phyloP scores from a whole-genome alignment of 2,329 filamentous ascomycete genomes.

The Proliferodiscus dingleyae region DNA sequence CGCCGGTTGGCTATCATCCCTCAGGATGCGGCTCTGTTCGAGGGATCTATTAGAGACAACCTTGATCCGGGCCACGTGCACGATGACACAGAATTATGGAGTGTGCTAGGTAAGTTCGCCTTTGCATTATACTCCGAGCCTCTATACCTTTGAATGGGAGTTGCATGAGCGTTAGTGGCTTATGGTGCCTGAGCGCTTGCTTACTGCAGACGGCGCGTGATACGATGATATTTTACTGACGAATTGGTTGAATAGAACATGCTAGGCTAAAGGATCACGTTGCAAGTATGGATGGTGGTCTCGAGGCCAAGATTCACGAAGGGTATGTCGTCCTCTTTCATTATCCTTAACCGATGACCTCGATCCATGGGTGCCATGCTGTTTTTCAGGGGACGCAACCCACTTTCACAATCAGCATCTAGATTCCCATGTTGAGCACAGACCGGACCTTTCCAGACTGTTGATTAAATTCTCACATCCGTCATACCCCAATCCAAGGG shows the following conservation, averaged over 20 bases:
- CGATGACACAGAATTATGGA: slow-evolving; percentile 97
- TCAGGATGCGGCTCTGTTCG: slow-evolving; percentile 93
- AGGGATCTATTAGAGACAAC: slow-evolving; percentile 90
- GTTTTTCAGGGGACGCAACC: too few relatives aligned
- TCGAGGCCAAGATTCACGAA: slow-evolving; percentile 90
- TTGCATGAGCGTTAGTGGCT: slow-evolving; percentile 6
- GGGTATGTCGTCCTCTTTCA: slow-evolving; percentile 56
- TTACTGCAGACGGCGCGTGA: slow-evolving; percentile 23
- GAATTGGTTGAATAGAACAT: slow-evolving; percentile 58
- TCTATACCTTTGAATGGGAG: slow-evolving; percentile 5
- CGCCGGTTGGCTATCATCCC: slow-evolving; percentile 93
- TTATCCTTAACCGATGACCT: slow-evolving; percentile 6
- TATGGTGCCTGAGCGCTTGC: slow-evolving; percentile 26
- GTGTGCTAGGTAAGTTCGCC: slow-evolving; percentile 78
- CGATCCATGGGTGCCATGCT: too few relatives aligned
- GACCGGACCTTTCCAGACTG: too few relatives aligned
- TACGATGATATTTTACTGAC: slow-evolving; percentile 35
- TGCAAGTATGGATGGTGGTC: slow-evolving; percentile 75
- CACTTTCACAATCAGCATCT: too few relatives aligned
- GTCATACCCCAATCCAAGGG: too few relatives aligned
- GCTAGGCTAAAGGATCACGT: slow-evolving; percentile 91
- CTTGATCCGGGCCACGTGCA: slow-evolving; percentile 91
- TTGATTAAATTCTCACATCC: too few relatives aligned
- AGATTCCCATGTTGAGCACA: too few relatives aligned
- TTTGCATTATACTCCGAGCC: not conserved